Evolutionary conservation across 2,329 filamentous ascomycete species (phyloP), one percentile per base, ranked within the genome.

Genomic region (Phialocephala subalpina): DNA sequence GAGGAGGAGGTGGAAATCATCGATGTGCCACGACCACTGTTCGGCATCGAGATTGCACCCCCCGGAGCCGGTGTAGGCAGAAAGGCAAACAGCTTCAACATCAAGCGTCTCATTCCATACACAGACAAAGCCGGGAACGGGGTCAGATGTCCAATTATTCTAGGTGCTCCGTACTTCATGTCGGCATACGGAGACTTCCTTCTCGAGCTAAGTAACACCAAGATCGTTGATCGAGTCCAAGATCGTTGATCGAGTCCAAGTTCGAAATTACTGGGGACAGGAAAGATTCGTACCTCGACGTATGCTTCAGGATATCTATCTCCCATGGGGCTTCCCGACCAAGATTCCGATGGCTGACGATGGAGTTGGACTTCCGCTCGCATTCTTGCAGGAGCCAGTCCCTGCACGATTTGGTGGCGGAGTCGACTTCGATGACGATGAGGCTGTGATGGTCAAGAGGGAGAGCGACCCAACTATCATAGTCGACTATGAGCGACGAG

Each of bases 91-190:
- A 42, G 16, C 6, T 53, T 59, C 22, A 38, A 16, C 11, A 60
- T 64, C 47, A 56, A 53, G 20, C 62, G 62, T 12, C n/a, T 64
- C 22, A 64, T 64, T 12, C 35, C 60, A 18, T 55, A 45, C n/a
- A 64, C 62, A 7, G 36, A 49, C 16, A 64, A 64, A 29, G 35
- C 22, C 18, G 62, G 56, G 5, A 52, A 60, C 18, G 36, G 35
- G 11, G 22, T 35, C 25, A 38, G 25, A 11, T 56, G 47, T 12
- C 33, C 62, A 1, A 57, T 64, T 20, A n/a, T n/a, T 4, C 14
- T 64, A 18, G 22, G 53, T 8, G 36, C 33, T 27, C 45, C 36
- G 3, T 60, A 56, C 29, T 64, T 64, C 18, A 40, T 40, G 6
- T 25, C 18, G 1, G 62, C 53, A n/a, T 60, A 53, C 22, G 57